Conservation (phyloP, 345 rosid genomes). For the Noccaea caerulescens region DNA sequence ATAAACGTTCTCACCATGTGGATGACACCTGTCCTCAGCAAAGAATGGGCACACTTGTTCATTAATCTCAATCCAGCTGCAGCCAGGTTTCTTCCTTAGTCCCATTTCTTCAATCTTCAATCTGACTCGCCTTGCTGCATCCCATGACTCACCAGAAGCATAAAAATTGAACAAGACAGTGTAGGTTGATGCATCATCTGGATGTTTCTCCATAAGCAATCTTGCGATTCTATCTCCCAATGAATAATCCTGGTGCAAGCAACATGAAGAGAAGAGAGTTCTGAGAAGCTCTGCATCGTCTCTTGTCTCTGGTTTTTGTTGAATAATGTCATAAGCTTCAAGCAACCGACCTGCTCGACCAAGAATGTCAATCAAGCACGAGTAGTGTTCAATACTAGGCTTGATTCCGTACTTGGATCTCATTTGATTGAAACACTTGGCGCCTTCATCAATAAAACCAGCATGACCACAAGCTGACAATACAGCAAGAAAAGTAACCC, state of each 20-base stretch:
- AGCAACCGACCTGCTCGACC: slow-evolving; percentile 68
- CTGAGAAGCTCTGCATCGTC: slow-evolving; percentile 61
- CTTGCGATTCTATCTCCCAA: slow-evolving; percentile 57
- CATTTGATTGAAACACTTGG: slow-evolving; percentile 55
- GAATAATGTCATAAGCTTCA: slow-evolving; percentile 65
- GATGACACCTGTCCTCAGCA: slow-evolving; percentile 50
- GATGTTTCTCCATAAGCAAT: slow-evolving; percentile 51
- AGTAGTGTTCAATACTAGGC: slow-evolving; percentile 63
- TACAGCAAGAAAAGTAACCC: slow-evolving; percentile 64
- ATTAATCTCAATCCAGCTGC: slow-evolving; percentile 80
- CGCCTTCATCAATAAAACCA: slow-evolving; percentile 65
- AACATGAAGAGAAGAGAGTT: slow-evolving; percentile 68
- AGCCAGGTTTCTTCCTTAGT: slow-evolving; percentile 68
- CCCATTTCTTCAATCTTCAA: slow-evolving; percentile 63
- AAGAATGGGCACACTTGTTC: slow-evolving; percentile 56
- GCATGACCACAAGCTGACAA: slow-evolving; percentile 78
- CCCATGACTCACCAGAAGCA: slow-evolving; percentile 65
- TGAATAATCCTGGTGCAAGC: slow-evolving; percentile 51
- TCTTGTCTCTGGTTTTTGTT: slow-evolving; percentile 43
- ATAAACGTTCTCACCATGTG: slow-evolving; percentile 44
- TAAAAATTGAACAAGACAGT: slow-evolving; percentile 56
- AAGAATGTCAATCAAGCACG: slow-evolving; percentile 79
- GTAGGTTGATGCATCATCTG: slow-evolving; percentile 55
- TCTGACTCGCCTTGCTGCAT: slow-evolving; percentile 59
- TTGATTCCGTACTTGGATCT: slow-evolving; percentile 43